Evolutionary conservation across 768 basidiomycete genomes (phyloP), one percentile per base, ranked within the genome.

Genomic region (Guyanaporus albipodus): DNA sequence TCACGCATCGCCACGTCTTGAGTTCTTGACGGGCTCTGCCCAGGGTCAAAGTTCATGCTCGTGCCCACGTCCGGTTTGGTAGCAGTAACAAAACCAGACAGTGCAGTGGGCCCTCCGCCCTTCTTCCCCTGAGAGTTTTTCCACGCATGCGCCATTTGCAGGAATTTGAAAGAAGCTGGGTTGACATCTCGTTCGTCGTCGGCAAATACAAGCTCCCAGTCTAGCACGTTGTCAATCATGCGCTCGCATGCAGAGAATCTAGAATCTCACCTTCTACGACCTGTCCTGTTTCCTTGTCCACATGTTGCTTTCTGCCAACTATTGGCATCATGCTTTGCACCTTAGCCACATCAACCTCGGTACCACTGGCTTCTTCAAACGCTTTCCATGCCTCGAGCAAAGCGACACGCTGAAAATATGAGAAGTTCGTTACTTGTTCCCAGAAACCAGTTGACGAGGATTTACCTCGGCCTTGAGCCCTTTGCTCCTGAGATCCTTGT

Each of bases 171-270:
- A 0, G 90, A 81, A 0, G 91, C 85, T 0, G 94, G 91, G 59
- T 96, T 95, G 37, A 86, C 80, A 60, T 95, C 94, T 42, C 85
- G 78, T 60, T 96, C 92, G 76, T 98, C 95, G 72, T 97, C 95
- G 22, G 92, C 84, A 66, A 97, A 98, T 18, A 94, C 84, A 60
- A 94, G 80, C 60, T 95, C 94, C 84, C 88, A 95, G 59, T 95
- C 94, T 93, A 48, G 11, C 34, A 44, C n/a, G 34, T 23, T 5
- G 17, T 53, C 18, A 55, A 28, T 31, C 26, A 45, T 23, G 40
- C 31, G 26, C 23, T 29, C 21, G 8, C 40, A 6, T 23, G 31
- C 31, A 29, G 46, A 38, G 22, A 32, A 7, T 18, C 44, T 6
- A 19, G 19, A 53, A 50, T 58, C 79, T 55, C 67, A 81, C 90